Evolutionary conservation across 495 filamentous ascomycete genomes (phyloP).

Genomic region (Penicillium fimorum): DNA sequence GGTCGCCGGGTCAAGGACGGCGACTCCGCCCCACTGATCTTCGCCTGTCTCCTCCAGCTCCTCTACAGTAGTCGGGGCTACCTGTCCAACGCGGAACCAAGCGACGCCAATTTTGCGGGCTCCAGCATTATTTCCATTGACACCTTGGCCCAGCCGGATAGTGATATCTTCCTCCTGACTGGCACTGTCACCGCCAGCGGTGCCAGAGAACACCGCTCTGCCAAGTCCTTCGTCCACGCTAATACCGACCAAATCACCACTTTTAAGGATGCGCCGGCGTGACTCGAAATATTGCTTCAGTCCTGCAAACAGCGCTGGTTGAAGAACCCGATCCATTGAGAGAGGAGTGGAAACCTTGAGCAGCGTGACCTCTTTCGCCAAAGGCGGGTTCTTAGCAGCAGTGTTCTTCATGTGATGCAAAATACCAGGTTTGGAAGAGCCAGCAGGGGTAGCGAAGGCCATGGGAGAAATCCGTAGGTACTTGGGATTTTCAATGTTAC

Average conservation of each 20-base stretch:
- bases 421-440: slow-evolving; percentile 33
- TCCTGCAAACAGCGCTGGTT: slow-evolving; percentile 77
- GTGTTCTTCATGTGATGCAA: slow-evolving; percentile 48
- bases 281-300: slow-evolving; percentile 84
- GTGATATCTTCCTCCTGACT: slow-evolving; percentile 62
- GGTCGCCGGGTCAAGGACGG: slow-evolving; percentile 74
- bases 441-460: slow-evolving; percentile 41
- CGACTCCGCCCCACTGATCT: slow-evolving; percentile 78
- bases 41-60: slow-evolving; percentile 58
- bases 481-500: slow-evolving; percentile 75
- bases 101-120: slow-evolving; percentile 61
- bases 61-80: slow-evolving; percentile 55
- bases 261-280: slow-evolving; percentile 72
- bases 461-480: slow-evolving; percentile 70
- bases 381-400: slow-evolving; percentile 64
- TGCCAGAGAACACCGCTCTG: slow-evolving; percentile 65
- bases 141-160: slow-evolving; percentile 44
- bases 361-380: slow-evolving; percentile 88
- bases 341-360: slow-evolving; percentile 85
- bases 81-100: slow-evolving; percentile 84
- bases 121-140: slow-evolving; percentile 21
- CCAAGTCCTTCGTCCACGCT: slow-evolving; percentile 81
- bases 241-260: slow-evolving; percentile 83
- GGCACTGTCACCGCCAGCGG: slow-evolving; percentile 53
- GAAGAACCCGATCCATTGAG: slow-evolving; percentile 77